These are phyloP conservation scores for Plasmodium knowlesi DNA, from an alignment of 169 alveolate species.

Conservation along the genomic window DNA sequence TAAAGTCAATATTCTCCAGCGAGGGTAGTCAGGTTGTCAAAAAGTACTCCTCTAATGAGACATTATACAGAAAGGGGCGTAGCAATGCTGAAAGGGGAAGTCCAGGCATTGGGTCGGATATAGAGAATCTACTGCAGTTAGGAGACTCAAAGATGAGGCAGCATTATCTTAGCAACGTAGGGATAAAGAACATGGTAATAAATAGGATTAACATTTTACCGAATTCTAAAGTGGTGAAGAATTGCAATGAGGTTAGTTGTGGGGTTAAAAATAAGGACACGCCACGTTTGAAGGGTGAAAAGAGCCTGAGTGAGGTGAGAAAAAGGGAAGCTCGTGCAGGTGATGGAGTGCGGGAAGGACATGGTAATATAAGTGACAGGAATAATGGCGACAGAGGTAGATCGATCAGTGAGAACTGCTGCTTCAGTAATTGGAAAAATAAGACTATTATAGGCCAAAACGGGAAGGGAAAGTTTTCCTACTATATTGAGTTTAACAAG, in stretches of 20 bases:
- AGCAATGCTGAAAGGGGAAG: background rate
- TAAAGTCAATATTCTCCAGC: background rate
- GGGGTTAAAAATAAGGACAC: background rate
- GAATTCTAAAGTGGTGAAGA: constrained; percentile 10
- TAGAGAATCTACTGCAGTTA: background rate
- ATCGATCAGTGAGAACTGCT: constrained; percentile 42
- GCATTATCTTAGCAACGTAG: constrained; percentile 38
- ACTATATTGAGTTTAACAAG: constrained; percentile 70
- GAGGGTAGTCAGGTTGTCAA: background rate
- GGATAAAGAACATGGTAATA: constrained; percentile 69
- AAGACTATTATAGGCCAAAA: constrained; percentile 73
- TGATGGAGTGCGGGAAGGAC: background rate
- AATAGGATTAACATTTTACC: constrained; percentile 32
- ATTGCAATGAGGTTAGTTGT: background rate
- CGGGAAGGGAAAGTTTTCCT: constrained; percentile 32
- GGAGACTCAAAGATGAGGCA: background rate
- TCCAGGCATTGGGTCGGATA: background rate
- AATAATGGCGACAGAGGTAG: constrained; percentile 14
- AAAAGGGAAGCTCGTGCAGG: background rate
- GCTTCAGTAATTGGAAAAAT: constrained; percentile 26
- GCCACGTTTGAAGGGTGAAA: background rate
- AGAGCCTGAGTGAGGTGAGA: background rate
- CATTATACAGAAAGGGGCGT: background rate
- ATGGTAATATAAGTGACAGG: background rate
- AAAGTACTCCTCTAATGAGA: background rate